phyloP scores from a whole-genome alignment of 225 moss, liverwort and hornwort species.

The Climacium dendroides region DNA sequence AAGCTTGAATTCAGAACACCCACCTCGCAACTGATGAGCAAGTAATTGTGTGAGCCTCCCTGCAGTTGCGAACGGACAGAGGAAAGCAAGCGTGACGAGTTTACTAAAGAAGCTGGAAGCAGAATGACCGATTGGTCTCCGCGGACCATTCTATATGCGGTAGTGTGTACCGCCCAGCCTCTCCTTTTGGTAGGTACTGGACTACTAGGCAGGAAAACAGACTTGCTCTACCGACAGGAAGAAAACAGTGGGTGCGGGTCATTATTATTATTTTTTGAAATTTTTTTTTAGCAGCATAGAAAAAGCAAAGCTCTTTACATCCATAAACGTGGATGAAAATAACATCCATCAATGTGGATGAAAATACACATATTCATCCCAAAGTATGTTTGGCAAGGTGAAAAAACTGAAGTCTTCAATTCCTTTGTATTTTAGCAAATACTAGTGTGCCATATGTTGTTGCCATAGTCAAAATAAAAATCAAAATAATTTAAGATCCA shows the following conservation, averaged over 20 bases:
- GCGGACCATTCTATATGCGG: too few relatives aligned
- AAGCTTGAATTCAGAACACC: background rate
- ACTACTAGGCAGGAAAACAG: too few relatives aligned
- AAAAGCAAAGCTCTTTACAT: too few relatives aligned
- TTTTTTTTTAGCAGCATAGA: accelerated
- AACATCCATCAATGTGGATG: too few relatives aligned
- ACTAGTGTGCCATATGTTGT: too few relatives aligned
- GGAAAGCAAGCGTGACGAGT: background rate
- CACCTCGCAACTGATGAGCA: background rate
- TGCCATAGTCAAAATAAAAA: too few relatives aligned
- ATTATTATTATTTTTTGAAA: too few relatives aligned
- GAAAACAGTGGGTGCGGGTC: too few relatives aligned
- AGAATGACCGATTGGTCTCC: background rate
- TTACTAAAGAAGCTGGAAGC: accelerated
- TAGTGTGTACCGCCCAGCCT: background rate
- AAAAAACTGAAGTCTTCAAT: background rate
- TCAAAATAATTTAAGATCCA: too few relatives aligned
- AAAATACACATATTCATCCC: background rate
- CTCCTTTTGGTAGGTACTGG: background rate
- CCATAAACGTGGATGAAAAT: background rate
- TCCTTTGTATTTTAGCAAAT: background rate
- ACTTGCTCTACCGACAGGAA: too few relatives aligned
- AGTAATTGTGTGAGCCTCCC: background rate
- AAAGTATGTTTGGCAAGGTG: background rate
- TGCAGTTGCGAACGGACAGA: too few relatives aligned